Percentiles rank a stretch among this genome's conserved stretches.
Conservation (phyloP, 23 red algal species). For the Chondrus crispus region DNA sequence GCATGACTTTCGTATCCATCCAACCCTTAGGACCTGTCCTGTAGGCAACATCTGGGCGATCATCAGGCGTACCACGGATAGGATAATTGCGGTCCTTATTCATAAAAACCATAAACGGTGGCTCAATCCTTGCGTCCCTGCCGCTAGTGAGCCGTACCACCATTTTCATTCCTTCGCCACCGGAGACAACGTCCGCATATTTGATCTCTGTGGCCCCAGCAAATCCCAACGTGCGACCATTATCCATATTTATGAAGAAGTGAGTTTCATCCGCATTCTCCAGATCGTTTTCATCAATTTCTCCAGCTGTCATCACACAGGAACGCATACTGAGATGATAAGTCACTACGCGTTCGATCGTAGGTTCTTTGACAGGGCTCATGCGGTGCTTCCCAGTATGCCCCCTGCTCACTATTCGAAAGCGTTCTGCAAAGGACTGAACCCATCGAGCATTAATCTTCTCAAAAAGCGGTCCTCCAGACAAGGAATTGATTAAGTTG, state of each 20-base stretch:
- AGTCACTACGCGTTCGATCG: background rate
- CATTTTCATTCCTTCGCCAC: too few relatives aligned
- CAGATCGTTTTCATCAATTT: too few relatives aligned
- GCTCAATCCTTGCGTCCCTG: too few relatives aligned
- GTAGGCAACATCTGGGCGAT: background rate
- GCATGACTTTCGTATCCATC: background rate
- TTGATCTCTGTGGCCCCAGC: too few relatives aligned
- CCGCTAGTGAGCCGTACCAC: too few relatives aligned
- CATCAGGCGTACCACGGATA: background rate
- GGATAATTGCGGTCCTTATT: background rate
- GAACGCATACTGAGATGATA: background rate
- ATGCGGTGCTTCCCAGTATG: slow-evolving; percentile 5
- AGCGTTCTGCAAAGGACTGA: background rate
- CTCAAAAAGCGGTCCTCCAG: background rate
- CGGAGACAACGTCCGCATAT: too few relatives aligned
- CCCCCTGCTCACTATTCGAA: background rate
- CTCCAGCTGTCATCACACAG: background rate
- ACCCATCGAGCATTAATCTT: background rate
- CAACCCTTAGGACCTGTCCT: background rate
- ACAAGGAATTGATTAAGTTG: too few relatives aligned
- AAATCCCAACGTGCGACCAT: too few relatives aligned
- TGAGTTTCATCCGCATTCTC: too few relatives aligned
- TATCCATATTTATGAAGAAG: too few relatives aligned
- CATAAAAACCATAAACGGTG: background rate
- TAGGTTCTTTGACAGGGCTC: background rate